phyloP scores from a whole-genome alignment of 2,329 filamentous ascomycete genomes.

The Leptodontidium sp. region DNA sequence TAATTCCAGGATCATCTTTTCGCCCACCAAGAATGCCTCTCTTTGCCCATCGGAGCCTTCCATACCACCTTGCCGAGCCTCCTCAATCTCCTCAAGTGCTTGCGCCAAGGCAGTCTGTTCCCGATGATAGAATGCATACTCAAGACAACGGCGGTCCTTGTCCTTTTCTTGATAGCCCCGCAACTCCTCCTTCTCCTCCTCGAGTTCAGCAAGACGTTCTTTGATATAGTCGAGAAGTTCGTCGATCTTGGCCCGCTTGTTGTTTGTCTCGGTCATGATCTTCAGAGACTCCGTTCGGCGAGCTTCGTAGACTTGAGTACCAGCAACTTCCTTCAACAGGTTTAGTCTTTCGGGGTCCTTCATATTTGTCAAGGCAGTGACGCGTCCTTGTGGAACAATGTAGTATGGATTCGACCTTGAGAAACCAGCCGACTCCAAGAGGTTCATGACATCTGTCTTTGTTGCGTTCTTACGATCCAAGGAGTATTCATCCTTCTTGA shows the following conservation, averaged over 20 bases:
- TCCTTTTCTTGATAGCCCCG: slow-evolving; percentile 95
- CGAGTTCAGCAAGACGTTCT: slow-evolving; percentile 85
- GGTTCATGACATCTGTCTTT: slow-evolving; percentile 91
- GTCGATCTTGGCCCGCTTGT: slow-evolving; percentile 94
- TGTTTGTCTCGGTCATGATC: slow-evolving; percentile 96
- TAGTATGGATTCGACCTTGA: slow-evolving; percentile 98
- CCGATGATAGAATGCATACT: slow-evolving; percentile 93
- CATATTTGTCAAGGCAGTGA: slow-evolving; percentile 98
- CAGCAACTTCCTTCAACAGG: slow-evolving; percentile 95
- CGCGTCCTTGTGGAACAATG: slow-evolving; percentile 96
- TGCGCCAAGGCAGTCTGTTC: slow-evolving; percentile 83
- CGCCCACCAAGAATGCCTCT: slow-evolving; percentile 77
- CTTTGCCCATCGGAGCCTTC: slow-evolving; percentile 86
- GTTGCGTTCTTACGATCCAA: slow-evolving; percentile 96
- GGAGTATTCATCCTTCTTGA: slow-evolving; percentile 99
- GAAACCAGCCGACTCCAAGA: slow-evolving; percentile 95
- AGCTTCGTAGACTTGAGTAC: slow-evolving; percentile 95
- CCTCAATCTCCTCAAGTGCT: slow-evolving; percentile 84
- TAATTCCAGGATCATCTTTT: slow-evolving; percentile 79
- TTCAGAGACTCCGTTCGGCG: slow-evolving; percentile 90
- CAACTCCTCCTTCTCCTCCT: slow-evolving; percentile 97
- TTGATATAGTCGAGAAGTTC: slow-evolving; percentile 92
- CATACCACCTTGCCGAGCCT: slow-evolving; percentile 79
- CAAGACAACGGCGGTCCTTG: slow-evolving; percentile 86
- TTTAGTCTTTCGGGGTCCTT: slow-evolving; percentile 92